These are phyloP conservation scores for Dioscorea alata DNA, from an alignment of 106 monocot species.

Conservation along the genomic window DNA sequence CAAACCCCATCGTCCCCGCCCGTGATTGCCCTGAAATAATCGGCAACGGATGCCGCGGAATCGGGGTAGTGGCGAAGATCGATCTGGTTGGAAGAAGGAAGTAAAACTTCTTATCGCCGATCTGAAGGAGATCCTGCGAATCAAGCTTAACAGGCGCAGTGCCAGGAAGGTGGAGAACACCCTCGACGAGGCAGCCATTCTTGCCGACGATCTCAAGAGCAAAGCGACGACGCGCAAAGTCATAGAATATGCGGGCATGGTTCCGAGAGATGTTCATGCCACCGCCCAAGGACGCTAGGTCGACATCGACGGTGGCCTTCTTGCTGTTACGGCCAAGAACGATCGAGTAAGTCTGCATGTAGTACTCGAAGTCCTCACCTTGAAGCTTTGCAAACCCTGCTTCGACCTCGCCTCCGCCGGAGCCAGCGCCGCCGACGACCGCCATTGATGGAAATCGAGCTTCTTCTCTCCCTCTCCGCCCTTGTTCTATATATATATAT, in stretches of 20 bases:
- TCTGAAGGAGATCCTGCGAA: conserved; percentile 87
- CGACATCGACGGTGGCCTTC: conserved; percentile 73
- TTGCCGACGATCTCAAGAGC: conserved; percentile 87
- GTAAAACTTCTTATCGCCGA: conserved; percentile 82
- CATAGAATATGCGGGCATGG: conserved; percentile 92
- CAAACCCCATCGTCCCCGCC: conserved; percentile 4
- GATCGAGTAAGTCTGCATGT: conserved; percentile 98
- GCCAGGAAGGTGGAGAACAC: conserved; percentile 78
- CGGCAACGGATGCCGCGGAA: neutral
- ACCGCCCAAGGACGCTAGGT: conserved; percentile 71
- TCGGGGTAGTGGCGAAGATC: conserved; percentile 31
- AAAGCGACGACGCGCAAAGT: conserved; percentile 71
- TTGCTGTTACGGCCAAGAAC: conserved; percentile 80
- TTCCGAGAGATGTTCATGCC: conserved; percentile 87
- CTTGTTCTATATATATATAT: too few species aligned
- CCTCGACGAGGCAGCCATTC: conserved; percentile 95
- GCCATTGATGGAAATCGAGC: neutral
- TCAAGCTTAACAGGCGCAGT: conserved; percentile 85
- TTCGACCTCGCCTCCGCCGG: conserved; percentile 41
- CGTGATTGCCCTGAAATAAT: neutral
- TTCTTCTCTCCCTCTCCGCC: too few species aligned
- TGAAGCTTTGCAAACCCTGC: conserved; percentile 94
- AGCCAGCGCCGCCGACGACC: conserved; percentile 12
- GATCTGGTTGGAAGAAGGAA: conserved; percentile 65
- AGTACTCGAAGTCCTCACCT: conserved; percentile 92